phyloP scores from a whole-genome alignment of 2,329 filamentous ascomycete genomes.

The Trichoderma sp. region DNA sequence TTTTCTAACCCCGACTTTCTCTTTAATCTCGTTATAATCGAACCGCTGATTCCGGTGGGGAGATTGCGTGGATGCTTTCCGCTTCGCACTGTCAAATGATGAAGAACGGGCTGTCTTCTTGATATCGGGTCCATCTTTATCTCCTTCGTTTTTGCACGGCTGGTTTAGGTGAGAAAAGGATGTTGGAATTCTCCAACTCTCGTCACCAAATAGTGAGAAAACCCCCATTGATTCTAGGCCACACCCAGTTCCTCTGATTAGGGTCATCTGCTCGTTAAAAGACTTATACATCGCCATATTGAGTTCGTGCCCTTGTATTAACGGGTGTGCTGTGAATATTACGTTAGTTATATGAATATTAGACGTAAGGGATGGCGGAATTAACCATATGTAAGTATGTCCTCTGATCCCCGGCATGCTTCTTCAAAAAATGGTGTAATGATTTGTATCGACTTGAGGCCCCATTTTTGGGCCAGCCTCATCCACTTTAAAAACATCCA shows the following conservation, averaged over 20 bases:
- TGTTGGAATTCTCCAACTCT: background rate
- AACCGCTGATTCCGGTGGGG: background rate
- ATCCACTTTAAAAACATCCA: background rate
- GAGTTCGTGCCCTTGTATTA: background rate
- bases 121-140: background rate
- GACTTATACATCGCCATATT: conserved; percentile 1
- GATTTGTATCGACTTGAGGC: background rate
- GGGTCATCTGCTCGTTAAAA: background rate
- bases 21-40: background rate
- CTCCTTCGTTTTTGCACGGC: background rate
- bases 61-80: background rate
- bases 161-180: background rate
- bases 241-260: background rate
- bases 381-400: background rate
- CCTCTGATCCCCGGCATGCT: background rate
- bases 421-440: background rate
- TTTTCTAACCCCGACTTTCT: background rate
- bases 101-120: background rate
- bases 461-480: background rate
- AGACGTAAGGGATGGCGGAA: background rate
- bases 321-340: background rate
- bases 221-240: background rate
- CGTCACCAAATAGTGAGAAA: background rate
- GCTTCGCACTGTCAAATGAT: background rate
- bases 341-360: background rate